Conservation (phyloP, 2,329 filamentous ascomycete species). For the Sporothrix pseudoabietina region DNA sequence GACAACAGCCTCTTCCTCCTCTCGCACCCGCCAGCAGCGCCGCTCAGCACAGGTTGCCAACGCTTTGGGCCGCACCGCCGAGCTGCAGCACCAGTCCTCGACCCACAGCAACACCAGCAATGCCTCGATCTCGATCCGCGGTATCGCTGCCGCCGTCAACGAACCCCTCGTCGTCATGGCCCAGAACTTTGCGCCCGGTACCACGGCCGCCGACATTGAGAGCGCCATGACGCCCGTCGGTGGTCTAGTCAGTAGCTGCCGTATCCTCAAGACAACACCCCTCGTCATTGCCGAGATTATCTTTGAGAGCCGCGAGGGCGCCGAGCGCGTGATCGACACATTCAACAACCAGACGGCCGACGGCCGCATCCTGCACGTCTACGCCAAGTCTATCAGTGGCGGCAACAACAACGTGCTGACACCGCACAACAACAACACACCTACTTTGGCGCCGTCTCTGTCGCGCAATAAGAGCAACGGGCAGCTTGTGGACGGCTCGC, state of each 20-base stretch:
- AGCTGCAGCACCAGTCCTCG: conserved; percentile 23
- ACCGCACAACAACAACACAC: conserved; percentile 23
- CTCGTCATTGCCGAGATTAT: conserved; percentile 77
- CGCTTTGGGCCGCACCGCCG: conserved; percentile 48
- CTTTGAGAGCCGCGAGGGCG: conserved; percentile 71
- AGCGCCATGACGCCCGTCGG: conserved; percentile 77
- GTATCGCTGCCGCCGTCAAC: conserved; percentile 58
- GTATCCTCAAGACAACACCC: conserved; percentile 66
- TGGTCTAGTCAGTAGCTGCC: conserved; percentile 67
- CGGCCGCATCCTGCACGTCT: conserved; percentile 72
- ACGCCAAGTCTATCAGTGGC: conserved; percentile 58
- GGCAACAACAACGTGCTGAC: conserved; percentile 13
- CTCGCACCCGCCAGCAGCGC: conserved; percentile 36
- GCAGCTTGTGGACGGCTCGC: conserved; percentile 55
- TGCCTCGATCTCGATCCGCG: conserved; percentile 70
- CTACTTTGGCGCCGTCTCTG: conserved; percentile 39
- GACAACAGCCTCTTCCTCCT: not conserved
- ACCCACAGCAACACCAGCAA: conserved; percentile 29
- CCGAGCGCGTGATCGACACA: conserved; percentile 71
- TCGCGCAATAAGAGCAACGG: conserved; percentile 43
- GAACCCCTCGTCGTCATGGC: conserved; percentile 69
- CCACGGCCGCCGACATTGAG: conserved; percentile 80
- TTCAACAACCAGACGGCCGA: conserved; percentile 83
- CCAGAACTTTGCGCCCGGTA: conserved; percentile 80
- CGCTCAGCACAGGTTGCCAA: conserved; percentile 49